A percentile compares a stretch with the other conserved stretches of the same genome.
Conservation (phyloP, 2,329 filamentous ascomycete genomes). For the Pyricularia grisea region DNA sequence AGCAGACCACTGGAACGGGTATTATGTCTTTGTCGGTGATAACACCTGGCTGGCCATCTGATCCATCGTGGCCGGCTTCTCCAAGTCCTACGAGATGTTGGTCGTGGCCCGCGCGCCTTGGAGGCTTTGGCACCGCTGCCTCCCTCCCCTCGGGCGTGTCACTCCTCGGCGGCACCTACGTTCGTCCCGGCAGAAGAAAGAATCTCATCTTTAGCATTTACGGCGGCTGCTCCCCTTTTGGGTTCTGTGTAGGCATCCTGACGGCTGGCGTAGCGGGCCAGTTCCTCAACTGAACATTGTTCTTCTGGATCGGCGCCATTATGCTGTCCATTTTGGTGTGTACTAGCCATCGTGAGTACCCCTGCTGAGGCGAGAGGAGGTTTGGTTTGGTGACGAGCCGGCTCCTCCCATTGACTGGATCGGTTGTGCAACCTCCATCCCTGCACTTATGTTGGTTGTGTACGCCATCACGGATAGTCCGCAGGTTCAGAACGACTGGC, state of each 20-base stretch:
- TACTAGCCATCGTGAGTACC: constrained; percentile 5
- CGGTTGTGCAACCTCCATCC: constrained; percentile 42
- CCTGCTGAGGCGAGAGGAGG: constrained; percentile 8
- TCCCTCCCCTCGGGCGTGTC: constrained; percentile 50
- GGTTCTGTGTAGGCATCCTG: constrained; percentile 46
- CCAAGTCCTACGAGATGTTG: constrained; percentile 46
- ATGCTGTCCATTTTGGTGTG: constrained; percentile 32
- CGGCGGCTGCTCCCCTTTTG: constrained; percentile 32
- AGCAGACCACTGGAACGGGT: constrained; percentile 26
- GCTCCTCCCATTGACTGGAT: constrained; percentile 49
- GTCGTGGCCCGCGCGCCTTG: constrained; percentile 49
- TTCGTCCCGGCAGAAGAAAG: constrained; percentile 48
- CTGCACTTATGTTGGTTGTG: constrained; percentile 52
- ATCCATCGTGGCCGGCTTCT: constrained; percentile 47
- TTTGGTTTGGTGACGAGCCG: constrained; percentile 6
- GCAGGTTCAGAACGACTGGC: constrained; percentile 53
- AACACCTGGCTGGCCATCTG: constrained; percentile 42
- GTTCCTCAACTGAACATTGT: constrained; percentile 45
- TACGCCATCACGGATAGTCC: constrained; percentile 59
- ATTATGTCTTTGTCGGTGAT: constrained; percentile 33
- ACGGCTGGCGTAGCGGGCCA: constrained; percentile 47
- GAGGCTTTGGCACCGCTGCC: constrained; percentile 50
- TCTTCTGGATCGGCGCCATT: constrained; percentile 49
- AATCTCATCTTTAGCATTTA: constrained; percentile 45
- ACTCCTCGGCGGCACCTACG: constrained; percentile 47